Percentiles rank a stretch among this genome's conserved stretches.
These are phyloP conservation scores for Berkeleyomyces basicola DNA, from an alignment of 2,329 filamentous ascomycete species.

Conservation along the genomic window DNA sequence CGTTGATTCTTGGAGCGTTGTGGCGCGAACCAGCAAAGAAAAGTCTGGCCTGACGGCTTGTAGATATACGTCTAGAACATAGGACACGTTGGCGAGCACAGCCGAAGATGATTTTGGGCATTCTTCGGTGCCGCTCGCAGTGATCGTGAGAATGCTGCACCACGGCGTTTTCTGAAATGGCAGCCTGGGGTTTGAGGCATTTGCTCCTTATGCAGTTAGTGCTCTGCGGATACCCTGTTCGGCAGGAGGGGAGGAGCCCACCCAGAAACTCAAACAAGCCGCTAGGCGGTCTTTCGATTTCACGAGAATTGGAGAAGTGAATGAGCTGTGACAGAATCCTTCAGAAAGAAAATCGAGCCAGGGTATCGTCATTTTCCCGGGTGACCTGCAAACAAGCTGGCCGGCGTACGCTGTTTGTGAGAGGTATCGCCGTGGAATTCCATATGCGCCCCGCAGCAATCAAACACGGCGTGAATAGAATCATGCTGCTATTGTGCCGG, in stretches of 20 bases:
- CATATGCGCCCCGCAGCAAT: neutral
- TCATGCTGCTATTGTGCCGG: too few species aligned
- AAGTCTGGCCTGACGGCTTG: neutral
- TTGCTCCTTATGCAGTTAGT: neutral
- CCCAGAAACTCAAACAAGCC: neutral
- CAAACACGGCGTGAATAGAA: too few species aligned
- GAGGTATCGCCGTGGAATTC: neutral
- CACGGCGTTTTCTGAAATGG: too few species aligned
- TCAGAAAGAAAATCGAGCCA: neutral
- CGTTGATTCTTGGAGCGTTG: neutral
- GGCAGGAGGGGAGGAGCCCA: neutral
- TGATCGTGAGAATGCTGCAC: neutral
- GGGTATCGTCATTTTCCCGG: neutral
- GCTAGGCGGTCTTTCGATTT: neutral
- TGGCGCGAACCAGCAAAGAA: neutral
- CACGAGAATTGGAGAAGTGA: neutral
- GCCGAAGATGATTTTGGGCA: neutral
- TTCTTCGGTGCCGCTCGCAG: neutral
- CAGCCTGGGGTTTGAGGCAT: neutral
- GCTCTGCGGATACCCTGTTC: neutral
- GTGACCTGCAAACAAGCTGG: neutral
- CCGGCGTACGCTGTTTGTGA: neutral
- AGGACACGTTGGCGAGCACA: neutral
- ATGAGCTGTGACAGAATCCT: conserved; percentile 1
- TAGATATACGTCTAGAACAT: neutral